Conservation (phyloP, 306 rosid genomes). For the Echinosophora koreensis region DNA sequence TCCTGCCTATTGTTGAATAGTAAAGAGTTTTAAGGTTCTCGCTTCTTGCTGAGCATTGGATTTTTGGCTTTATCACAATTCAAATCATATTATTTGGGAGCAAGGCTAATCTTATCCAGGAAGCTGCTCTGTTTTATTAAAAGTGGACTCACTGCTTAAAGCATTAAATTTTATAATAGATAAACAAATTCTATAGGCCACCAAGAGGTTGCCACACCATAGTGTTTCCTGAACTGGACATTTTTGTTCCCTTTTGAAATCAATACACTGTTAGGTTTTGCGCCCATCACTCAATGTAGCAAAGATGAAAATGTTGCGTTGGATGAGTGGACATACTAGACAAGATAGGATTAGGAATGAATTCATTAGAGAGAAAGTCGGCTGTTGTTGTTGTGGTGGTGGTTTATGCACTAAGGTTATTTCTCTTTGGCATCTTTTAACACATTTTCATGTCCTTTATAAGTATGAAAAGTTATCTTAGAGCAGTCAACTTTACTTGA, state of each 20-base stretch:
- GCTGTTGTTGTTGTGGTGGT: too few relatives aligned
- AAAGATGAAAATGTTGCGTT: too few relatives aligned
- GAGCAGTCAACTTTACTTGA: constrained; percentile 36
- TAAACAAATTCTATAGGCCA: not conserved
- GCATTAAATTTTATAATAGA: not conserved
- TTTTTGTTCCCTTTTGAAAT: not conserved
- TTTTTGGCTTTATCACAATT: too few relatives aligned
- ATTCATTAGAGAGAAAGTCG: too few relatives aligned
- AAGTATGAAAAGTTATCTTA: constrained; percentile 19
- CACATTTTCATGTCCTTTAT: constrained; percentile 8
- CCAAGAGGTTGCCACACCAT: not conserved
- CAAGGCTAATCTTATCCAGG: too few relatives aligned
- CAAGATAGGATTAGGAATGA: too few relatives aligned
- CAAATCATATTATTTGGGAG: too few relatives aligned
- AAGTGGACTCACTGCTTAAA: too few relatives aligned
- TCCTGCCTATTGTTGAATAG: too few relatives aligned
- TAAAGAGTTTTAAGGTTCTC: too few relatives aligned
- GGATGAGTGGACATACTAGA: too few relatives aligned
- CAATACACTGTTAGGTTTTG: not conserved
- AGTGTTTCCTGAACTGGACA: not conserved
- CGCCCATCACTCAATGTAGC: not conserved
- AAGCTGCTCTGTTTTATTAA: not conserved
- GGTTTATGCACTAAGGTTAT: not conserved
- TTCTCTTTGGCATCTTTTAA: constrained; percentile 25
- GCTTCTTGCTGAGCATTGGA: too few relatives aligned